A percentile compares a stretch with the other conserved stretches of the same genome.
phyloP scores from a whole-genome alignment of 441 rosid species.

The Macaranga tanarius region DNA sequence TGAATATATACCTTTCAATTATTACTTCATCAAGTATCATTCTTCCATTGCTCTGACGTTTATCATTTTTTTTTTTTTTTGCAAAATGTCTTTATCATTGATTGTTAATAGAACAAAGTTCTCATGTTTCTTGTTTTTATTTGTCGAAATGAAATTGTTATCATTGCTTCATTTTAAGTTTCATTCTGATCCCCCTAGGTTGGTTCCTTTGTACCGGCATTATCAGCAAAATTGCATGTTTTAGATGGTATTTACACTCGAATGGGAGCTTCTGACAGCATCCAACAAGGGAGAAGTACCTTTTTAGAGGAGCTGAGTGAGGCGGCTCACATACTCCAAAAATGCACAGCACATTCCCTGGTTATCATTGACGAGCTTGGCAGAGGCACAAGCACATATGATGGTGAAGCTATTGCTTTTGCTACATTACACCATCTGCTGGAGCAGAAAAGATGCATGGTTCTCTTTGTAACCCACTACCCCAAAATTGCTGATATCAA shows the following conservation, averaged over 20 bases:
- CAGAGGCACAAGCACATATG: slow-evolving; percentile 94
- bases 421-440: slow-evolving; percentile 76
- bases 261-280: slow-evolving; percentile 95
- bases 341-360: slow-evolving; percentile 64
- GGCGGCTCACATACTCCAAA: slow-evolving; percentile 66
- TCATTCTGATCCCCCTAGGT: slow-evolving; percentile 53
- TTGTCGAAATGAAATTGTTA: slow-evolving; percentile 12
- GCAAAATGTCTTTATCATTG: not conserved
- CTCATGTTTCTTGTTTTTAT: slow-evolving; percentile 5
- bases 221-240: slow-evolving; percentile 68
- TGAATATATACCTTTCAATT: not conserved
- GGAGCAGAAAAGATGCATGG: slow-evolving; percentile 64
- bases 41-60: not conserved
- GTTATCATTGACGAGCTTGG: slow-evolving; percentile 96
- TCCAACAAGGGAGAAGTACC: slow-evolving; percentile 90
- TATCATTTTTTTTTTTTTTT: not conserved
- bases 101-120: not conserved
- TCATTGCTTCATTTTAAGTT: slow-evolving; percentile 21
- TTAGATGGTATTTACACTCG: slow-evolving; percentile 82
- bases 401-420: slow-evolving; percentile 91
- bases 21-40: not conserved
- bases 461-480: slow-evolving; percentile 94
- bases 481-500: slow-evolving; percentile 69
- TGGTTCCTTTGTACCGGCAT: slow-evolving; percentile 96
- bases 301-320: slow-evolving; percentile 90